phyloP scores from a whole-genome alignment of 2,329 filamentous ascomycete genomes.

The Diaporthe sp. region DNA sequence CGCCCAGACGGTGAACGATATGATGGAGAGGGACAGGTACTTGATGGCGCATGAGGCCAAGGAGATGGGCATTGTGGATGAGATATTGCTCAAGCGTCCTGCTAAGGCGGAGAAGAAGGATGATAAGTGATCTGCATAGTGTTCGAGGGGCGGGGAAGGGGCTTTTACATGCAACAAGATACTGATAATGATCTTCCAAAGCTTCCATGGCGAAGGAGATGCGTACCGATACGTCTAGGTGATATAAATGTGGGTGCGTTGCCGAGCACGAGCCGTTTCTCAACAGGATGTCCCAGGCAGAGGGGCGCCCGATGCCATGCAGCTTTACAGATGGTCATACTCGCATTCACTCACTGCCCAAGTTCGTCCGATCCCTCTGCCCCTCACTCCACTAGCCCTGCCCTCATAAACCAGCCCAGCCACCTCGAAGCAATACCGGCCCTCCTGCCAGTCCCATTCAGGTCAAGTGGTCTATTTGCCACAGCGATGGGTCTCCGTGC shows the following conservation, averaged over 20 bases:
- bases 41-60: constrained; percentile 89
- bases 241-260: not conserved
- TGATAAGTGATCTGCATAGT: not conserved
- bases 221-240: not conserved
- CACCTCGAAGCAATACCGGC: not conserved
- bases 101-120: constrained; percentile 33
- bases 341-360: not conserved
- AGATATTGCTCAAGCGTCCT: constrained; percentile 78
- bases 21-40: constrained; percentile 98
- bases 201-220: no score
- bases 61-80: constrained; percentile 91
- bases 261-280: not conserved
- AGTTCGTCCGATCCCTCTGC: not conserved
- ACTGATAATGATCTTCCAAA: not conserved
- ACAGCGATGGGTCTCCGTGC: not conserved
- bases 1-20: constrained; percentile 86
- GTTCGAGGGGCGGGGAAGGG: not conserved
- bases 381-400: not conserved
- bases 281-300: not conserved
- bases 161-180: not conserved
- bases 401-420: not conserved
- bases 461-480: constrained; percentile 2
- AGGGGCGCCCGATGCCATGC: not conserved
- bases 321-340: not conserved
- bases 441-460: not conserved